Evolutionary conservation across 768 basidiomycete genomes (phyloP).

Genomic region (Auriscalpium orientale): DNA sequence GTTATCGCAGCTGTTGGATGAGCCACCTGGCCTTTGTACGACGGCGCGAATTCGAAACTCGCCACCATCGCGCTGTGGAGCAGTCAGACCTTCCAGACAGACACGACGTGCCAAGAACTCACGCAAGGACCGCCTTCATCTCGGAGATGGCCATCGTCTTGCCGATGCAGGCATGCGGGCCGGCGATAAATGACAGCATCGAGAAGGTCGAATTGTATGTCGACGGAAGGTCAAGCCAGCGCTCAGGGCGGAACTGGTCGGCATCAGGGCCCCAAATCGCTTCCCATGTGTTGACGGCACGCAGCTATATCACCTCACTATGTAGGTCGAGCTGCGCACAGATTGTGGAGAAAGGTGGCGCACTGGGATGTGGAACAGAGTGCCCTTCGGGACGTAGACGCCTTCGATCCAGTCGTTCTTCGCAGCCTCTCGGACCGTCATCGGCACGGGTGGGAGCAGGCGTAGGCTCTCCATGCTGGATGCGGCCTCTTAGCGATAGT

Average conservation of each 20-base stretch:
- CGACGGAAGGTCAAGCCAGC: conserved; percentile 35
- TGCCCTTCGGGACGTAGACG: conserved; percentile 35
- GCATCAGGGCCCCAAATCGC: conserved; percentile 45
- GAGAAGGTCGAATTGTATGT: conserved; percentile 28
- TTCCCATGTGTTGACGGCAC: conserved; percentile 43
- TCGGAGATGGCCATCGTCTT: conserved; percentile 42
- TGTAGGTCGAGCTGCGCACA: background rate
- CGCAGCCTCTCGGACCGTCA: conserved; percentile 13
- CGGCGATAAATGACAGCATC: conserved; percentile 35
- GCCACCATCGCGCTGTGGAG: conserved; percentile 29
- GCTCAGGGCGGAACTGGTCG: conserved; percentile 40
- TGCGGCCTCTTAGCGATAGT: background rate
- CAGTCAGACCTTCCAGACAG: background rate
- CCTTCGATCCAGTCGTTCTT: conserved; percentile 27
- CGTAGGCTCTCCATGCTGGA: conserved; percentile 16
- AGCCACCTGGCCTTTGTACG: conserved; percentile 32
- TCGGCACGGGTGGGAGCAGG: conserved; percentile 15
- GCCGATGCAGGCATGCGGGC: conserved; percentile 40
- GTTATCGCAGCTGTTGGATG: conserved; percentile 38
- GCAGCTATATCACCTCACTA: conserved; percentile 27
- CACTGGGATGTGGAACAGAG: conserved; percentile 32
- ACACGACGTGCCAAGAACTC: conserved; percentile 4
- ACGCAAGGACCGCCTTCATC: conserved; percentile 35
- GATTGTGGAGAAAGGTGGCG: background rate
- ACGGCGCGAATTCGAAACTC: conserved; percentile 39